Conservation (phyloP, 371 early-diverging fungal genomes). For the Conidiobolus coronatus region DNA sequence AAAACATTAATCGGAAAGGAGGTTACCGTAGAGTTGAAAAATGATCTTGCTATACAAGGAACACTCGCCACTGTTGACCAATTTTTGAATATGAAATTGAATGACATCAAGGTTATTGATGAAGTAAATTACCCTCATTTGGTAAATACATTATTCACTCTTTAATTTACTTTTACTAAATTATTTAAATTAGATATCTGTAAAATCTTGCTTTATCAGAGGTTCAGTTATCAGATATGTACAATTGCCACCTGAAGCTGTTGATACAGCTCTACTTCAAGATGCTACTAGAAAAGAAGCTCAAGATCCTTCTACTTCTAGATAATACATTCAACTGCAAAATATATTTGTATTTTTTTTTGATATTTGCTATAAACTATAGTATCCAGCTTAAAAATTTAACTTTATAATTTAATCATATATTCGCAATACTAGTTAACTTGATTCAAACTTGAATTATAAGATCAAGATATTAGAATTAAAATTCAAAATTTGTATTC, state of each 20-base stretch:
- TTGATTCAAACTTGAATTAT: too few species aligned
- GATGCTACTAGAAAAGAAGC: slow-evolving; percentile 87
- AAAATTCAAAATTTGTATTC: too few species aligned
- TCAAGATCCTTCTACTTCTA: slow-evolving; percentile 25
- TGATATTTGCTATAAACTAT: too few species aligned
- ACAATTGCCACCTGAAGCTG: slow-evolving; percentile 61
- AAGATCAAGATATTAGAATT: too few species aligned
- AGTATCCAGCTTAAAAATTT: too few species aligned
- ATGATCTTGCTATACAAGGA: slow-evolving; percentile 85
- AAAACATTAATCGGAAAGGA: slow-evolving; percentile 90
- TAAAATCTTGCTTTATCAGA: slow-evolving; percentile 93
- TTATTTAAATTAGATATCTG: slow-evolving; percentile 36
- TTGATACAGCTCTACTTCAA: slow-evolving; percentile 85
- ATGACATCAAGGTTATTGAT: slow-evolving; percentile 72
- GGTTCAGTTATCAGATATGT: slow-evolving; percentile 97
- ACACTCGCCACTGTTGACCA: slow-evolving; percentile 92
- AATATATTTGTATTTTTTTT: too few species aligned
- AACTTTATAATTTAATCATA: too few species aligned
- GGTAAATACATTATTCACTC: slow-evolving; percentile 23
- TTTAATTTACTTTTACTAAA: background rate
- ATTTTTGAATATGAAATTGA: slow-evolving; percentile 92
- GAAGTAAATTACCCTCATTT: slow-evolving; percentile 88
- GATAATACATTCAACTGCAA: background rate
- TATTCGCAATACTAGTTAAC: too few species aligned
- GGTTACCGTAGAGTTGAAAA: slow-evolving; percentile 96